A percentile compares a stretch with the other conserved stretches of the same genome.
Evolutionary conservation across 139 green algal species (phyloP).

Genomic region (Coccomyxa sp.): DNA sequence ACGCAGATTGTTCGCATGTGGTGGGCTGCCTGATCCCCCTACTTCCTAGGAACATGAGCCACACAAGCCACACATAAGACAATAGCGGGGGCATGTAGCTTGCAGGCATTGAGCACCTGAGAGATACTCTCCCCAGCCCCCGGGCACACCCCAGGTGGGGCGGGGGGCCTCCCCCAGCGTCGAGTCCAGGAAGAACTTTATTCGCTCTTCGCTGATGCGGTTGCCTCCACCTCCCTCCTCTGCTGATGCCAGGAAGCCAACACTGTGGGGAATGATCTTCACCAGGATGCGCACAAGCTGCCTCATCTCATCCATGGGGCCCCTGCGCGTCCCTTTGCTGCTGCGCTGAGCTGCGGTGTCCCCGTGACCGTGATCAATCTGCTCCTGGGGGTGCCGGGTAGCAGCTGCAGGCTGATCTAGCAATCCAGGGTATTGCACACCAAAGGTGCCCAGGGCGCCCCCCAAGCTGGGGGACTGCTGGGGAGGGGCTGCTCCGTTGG

Average conservation of each 20-base stretch:
- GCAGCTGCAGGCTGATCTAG: not conserved
- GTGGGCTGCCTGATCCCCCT: no score
- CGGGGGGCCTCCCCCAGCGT: constrained; percentile 65
- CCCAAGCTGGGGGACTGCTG: not conserved
- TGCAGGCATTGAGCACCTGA: constrained; percentile 19
- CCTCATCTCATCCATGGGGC: constrained; percentile 90
- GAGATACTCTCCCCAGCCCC: constrained; percentile 71
- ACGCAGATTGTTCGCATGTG: no score
- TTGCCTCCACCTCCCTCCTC: constrained; percentile 72
- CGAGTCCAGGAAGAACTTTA: constrained; percentile 69
- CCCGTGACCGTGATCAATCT: not conserved
- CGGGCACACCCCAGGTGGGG: constrained; percentile 68
- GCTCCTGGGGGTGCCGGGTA: not conserved
- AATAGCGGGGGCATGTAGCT: not conserved
- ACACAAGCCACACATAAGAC: not conserved
- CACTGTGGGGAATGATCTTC: constrained; percentile 59
- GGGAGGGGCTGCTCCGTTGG: not conserved
- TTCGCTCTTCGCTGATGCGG: constrained; percentile 69
- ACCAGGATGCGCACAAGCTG: constrained; percentile 58
- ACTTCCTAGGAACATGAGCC: no score
- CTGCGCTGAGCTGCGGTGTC: not conserved
- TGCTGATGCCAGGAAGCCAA: constrained; percentile 24
- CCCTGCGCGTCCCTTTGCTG: constrained; percentile 41
- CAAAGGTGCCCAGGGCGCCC: not conserved
- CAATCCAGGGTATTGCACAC: not conserved